Base-by-base conservation (phyloP, 106 monocot genomes). In the Platanthera zijinensis region DNA sequence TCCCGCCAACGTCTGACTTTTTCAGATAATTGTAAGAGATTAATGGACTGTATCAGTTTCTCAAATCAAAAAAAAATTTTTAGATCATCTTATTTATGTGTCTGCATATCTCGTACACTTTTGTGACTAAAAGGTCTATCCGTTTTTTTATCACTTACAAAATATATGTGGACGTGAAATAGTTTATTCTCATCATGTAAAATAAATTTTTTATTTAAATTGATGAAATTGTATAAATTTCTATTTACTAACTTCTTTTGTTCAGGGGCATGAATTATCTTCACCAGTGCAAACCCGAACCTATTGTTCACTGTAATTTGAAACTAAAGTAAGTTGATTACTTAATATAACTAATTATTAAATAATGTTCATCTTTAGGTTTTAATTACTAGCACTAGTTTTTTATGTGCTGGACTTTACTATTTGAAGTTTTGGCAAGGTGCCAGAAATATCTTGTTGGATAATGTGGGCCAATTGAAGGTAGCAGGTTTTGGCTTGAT, bases 381-480 rank as follows among this genome's bases (percentile, higher is more conserved):
- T 61, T 2, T 5, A 79, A 46, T 77, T 69, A 74, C n/a, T 62
- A 63, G 39, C 39, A 39, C 39, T 56, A 71, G 66, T 77, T 76
- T 19, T 6, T 57, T 76, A 51, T 79, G 79, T 75, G 73, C 76
- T 76, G 57, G 78, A 75, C 81, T 86, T 88, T 77, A 95, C 80
- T 87, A 86, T 83, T 87, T 86, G 78, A 86, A 85, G 70, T 87
- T 86, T 90, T 85, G 81, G 85, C 86, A 95, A 92, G 92, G 88
- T 95, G 92, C 76, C 92, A 95, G 95, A 92, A 87, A 95, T 88
- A 87, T 95, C 78, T 90, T 95, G 83, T 69, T 95, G 80, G 89
- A 90, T 86, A 78, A 68, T 88, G 90, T 85, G 52, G 87, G 87
- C 69, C 88, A 90, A 22, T 72, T 92, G 83, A 95, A 92, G 80